A percentile compares a stretch with the other conserved stretches of the same genome.
These are phyloP conservation scores for Geotrichum restrictum DNA, from an alignment of 1,139 yeast species.

Conservation along the genomic window DNA sequence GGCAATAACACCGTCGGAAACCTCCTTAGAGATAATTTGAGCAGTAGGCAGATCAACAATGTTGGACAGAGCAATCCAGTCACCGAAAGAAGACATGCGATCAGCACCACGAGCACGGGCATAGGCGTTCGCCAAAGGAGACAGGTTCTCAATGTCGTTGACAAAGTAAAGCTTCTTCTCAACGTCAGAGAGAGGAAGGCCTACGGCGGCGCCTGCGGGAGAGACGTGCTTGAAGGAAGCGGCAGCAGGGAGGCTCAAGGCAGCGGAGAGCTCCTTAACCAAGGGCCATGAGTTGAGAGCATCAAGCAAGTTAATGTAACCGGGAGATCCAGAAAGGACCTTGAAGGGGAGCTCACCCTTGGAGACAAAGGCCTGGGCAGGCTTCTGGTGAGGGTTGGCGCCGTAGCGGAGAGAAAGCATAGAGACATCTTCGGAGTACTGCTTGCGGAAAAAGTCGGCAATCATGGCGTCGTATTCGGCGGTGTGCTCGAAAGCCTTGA, in stretches of 20 bases:
- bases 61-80: constrained; percentile 93
- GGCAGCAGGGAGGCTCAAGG: constrained; percentile 94
- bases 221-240: constrained; percentile 98
- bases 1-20: constrained; percentile 96
- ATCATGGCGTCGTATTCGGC: constrained; percentile 96
- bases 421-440: constrained; percentile 82
- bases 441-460: constrained; percentile 95
- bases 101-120: constrained; percentile 99
- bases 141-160: constrained; percentile 85
- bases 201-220: constrained; percentile 98
- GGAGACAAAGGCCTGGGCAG: constrained; percentile 92
- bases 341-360: constrained; percentile 88
- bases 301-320: constrained; percentile 92
- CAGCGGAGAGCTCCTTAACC: constrained; percentile 92
- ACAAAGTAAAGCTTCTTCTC: constrained; percentile 96
- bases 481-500: constrained; percentile 97
- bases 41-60: constrained; percentile 96
- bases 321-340: constrained; percentile 92
- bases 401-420: constrained; percentile 96
- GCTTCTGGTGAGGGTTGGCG: constrained; percentile 98
- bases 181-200: constrained; percentile 80
- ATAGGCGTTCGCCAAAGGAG: constrained; percentile 95
- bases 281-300: constrained; percentile 98
- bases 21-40: constrained; percentile 93
- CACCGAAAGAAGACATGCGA: constrained; percentile 98